Evolutionary conservation across 2,329 filamentous ascomycete genomes (phyloP), one percentile per base, ranked within the genome.

Genomic region (Aspergillus pseudoglaucus): DNA sequence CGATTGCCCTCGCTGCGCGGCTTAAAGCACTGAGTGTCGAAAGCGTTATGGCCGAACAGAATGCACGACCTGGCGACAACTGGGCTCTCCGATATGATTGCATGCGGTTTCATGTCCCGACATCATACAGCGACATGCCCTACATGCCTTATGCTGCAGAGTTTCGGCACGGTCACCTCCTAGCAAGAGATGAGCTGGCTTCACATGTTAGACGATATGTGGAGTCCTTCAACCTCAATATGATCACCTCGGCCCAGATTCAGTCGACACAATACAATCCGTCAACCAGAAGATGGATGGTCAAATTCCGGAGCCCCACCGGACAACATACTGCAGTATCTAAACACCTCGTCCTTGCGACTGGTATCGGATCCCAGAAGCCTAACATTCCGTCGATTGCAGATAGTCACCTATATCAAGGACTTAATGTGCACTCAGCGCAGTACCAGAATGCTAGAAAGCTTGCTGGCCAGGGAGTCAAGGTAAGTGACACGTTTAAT

Each of bases 51-150:
- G 63, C 75, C 37, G 74, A 76, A 44, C 62, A 64, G 17, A 71
- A 72, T 37, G 54, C 60, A 18, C 57, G 59, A 0, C 62, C 74
- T 1, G 74, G 74, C 4, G 68, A 75, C 45, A 73, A 72, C 37
- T 77, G 74, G 74, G 63, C 62, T 2, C 65, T 67, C 33, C 61
- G 74, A 17, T 77, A 77, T 49, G 68, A 73, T 38, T 70, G 69
- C 38, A 63, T 74, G 32, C 63, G 66, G 2, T 68, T 75, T 35
- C 72, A 75, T 46, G 52, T 72, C 2, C 64, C 65, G 4, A 70
- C 67, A 0, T 59, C 64, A 0, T 57, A 54, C 32, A 68, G 64
- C 45, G 61, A 71, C 18, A 49, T 68, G 45, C 70, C 71, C 0
- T 73, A 64, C 40, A 52, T 68, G 25, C 17, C 20, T 8, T 58